These are phyloP conservation scores for Aspergillus nanangensis DNA, from an alignment of 495 filamentous ascomycete species.

Conservation along the genomic window DNA sequence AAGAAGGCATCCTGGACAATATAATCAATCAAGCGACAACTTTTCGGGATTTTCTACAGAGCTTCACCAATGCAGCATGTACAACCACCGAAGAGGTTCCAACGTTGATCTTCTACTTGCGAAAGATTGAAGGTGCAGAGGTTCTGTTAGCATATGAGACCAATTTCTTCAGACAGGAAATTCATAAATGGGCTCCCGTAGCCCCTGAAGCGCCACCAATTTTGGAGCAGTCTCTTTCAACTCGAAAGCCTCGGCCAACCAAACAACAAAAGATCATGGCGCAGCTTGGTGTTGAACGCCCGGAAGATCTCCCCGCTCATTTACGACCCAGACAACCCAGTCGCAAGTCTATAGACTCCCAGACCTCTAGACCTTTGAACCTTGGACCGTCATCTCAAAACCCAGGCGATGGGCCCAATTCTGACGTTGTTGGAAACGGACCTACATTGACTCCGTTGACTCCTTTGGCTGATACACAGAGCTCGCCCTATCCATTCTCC, in stretches of 20 bases:
- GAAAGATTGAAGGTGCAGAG: slow-evolving; percentile 97
- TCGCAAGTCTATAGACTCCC: slow-evolving; percentile 37
- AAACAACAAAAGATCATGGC: slow-evolving; percentile 96
- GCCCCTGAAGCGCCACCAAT: slow-evolving; percentile 78
- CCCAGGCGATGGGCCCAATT: slow-evolving; percentile 18
- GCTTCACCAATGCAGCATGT: slow-evolving; percentile 74
- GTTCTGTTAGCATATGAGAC: slow-evolving; percentile 89
- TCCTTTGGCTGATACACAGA: slow-evolving; percentile 28
- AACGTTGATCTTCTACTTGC: slow-evolving; percentile 92
- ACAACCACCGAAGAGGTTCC: slow-evolving; percentile 81
- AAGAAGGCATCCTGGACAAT: slow-evolving; percentile 76
- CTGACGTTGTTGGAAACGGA: slow-evolving; percentile 19
- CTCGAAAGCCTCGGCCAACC: slow-evolving; percentile 94
- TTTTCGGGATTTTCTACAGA: slow-evolving; percentile 78
- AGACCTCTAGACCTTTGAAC: slow-evolving; percentile 16
- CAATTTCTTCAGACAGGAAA: slow-evolving; percentile 93
- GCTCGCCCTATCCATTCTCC: slow-evolving; percentile 35
- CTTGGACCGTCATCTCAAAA: slow-evolving; percentile 27
- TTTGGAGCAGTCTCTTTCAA: slow-evolving; percentile 80
- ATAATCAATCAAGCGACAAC: slow-evolving; percentile 80
- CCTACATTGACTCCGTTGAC: slow-evolving; percentile 35
- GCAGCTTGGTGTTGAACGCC: slow-evolving; percentile 77
- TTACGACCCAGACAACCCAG: slow-evolving; percentile 70
- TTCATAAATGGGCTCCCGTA: slow-evolving; percentile 95
- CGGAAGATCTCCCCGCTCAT: slow-evolving; percentile 80